A percentile compares a stretch with the other conserved stretches of the same genome.
phyloP scores from a whole-genome alignment of 257 asterid genomes.

The Solanum pennellii region DNA sequence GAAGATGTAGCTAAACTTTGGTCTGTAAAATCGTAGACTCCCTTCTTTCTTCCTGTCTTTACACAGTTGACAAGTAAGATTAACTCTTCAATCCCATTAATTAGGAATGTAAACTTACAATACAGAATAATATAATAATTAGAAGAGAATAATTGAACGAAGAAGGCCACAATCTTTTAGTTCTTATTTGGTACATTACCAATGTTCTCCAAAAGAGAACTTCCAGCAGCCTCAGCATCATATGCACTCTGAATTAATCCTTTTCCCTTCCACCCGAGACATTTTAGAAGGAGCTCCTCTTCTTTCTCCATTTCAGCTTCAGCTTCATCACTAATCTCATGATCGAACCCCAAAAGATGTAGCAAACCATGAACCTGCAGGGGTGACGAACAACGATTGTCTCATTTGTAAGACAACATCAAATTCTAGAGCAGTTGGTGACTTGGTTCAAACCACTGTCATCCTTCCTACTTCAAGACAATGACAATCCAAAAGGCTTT shows the following conservation, averaged over 20 bases:
- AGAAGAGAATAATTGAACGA: background rate
- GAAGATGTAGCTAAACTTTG: slow-evolving; percentile 79
- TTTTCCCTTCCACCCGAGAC: slow-evolving; percentile 95
- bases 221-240: slow-evolving; percentile 47
- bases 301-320: slow-evolving; percentile 94
- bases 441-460: background rate
- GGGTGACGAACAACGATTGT: background rate
- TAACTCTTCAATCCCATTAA: slow-evolving; percentile 37
- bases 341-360: slow-evolving; percentile 97
- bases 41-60: slow-evolving; percentile 99
- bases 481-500: background rate
- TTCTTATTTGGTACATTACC: slow-evolving; percentile 41
- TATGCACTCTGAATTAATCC: slow-evolving; percentile 77
- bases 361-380: slow-evolving; percentile 89
- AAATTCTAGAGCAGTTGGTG: background rate
- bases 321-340: slow-evolving; percentile 90
- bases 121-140: background rate
- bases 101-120: slow-evolving; percentile 1
- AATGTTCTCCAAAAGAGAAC: slow-evolving; percentile 25
- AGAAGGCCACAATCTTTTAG: slow-evolving; percentile 5
- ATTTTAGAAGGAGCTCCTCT: slow-evolving; percentile 63
- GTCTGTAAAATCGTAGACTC: slow-evolving; percentile 90
- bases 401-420: background rate
- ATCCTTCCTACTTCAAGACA: background rate
- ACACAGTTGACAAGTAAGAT: slow-evolving; percentile 56